Conservation (phyloP, 139 green algal genomes). For the Spirogloea muscicola region DNA sequence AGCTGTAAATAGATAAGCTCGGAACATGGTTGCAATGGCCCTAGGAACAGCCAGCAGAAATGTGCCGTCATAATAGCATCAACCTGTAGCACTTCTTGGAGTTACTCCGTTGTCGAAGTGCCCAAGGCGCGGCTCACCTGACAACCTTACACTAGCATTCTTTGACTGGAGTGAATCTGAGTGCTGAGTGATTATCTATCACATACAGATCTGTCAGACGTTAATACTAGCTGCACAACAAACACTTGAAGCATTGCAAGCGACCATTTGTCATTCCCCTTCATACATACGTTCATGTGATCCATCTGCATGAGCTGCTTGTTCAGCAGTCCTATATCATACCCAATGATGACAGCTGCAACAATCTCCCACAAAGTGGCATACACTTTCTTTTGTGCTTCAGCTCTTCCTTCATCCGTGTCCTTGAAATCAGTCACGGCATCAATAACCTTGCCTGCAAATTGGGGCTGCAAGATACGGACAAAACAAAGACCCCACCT, state of each 20-base stretch:
- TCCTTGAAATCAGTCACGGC: conserved; percentile 6
- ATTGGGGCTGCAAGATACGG: conserved; percentile 24
- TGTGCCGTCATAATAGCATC: background rate
- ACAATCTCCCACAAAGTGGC: conserved; percentile 18
- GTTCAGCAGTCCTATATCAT: too few relatives aligned
- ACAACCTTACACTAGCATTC: background rate
- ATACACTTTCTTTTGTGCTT: conserved; percentile 6
- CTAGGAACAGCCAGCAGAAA: background rate
- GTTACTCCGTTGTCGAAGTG: background rate
- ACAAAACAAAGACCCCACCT: too few relatives aligned
- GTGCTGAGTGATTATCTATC: background rate
- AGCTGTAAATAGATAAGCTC: conserved; percentile 41
- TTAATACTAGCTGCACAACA: background rate
- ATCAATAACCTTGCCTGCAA: conserved; percentile 21
- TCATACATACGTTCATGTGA: too few relatives aligned
- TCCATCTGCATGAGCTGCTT: too few relatives aligned
- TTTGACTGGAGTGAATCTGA: background rate
- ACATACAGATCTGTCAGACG: background rate
- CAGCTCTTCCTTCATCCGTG: conserved; percentile 10
- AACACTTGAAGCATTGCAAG: background rate
- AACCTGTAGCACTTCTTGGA: background rate
- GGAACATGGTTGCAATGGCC: conserved; percentile 11
- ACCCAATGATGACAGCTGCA: conserved; percentile 16
- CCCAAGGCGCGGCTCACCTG: too few relatives aligned
- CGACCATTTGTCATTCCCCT: background rate